Percentiles rank a stretch among this genome's conserved stretches.
These are phyloP conservation scores for Plasmodium coatneyi DNA, from an alignment of 169 alveolate species.

Conservation along the genomic window DNA sequence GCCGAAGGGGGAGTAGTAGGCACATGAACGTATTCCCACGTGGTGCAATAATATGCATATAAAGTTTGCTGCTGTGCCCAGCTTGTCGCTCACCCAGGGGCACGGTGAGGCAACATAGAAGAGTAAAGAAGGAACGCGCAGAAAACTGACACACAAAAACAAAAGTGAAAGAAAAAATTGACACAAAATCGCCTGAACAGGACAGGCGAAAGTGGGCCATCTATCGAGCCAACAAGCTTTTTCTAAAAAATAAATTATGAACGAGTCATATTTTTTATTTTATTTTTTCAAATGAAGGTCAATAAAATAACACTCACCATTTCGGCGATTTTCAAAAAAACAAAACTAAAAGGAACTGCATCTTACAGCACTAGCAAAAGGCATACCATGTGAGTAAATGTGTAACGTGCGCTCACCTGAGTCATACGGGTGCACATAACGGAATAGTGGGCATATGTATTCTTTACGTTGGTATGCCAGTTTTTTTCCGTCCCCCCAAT, in stretches of 20 bases:
- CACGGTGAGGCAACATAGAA: neutral
- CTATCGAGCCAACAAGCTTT: neutral
- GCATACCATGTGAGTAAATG: neutral
- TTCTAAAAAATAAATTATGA: neutral
- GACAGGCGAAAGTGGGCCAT: neutral
- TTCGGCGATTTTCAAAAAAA: neutral
- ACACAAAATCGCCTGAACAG: neutral
- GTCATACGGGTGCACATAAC: neutral
- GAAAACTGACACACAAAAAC: neutral
- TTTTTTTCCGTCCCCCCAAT: neutral
- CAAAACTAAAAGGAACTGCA: neutral
- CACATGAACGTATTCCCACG: neutral
- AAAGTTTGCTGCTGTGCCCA: neutral
- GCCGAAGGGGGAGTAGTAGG: neutral
- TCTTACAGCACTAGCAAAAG: neutral
- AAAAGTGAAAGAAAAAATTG: neutral
- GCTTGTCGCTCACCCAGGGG: neutral
- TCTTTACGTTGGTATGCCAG: neutral
- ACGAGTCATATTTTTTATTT: neutral
- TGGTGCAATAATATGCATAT: no score
- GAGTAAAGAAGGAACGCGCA: neutral
- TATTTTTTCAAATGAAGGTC: neutral
- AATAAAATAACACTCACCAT: neutral
- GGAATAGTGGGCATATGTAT: neutral
- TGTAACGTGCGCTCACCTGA: neutral